Evolutionary conservation across 768 basidiomycete species (phyloP).

Genomic region (Paxillus involutus): DNA sequence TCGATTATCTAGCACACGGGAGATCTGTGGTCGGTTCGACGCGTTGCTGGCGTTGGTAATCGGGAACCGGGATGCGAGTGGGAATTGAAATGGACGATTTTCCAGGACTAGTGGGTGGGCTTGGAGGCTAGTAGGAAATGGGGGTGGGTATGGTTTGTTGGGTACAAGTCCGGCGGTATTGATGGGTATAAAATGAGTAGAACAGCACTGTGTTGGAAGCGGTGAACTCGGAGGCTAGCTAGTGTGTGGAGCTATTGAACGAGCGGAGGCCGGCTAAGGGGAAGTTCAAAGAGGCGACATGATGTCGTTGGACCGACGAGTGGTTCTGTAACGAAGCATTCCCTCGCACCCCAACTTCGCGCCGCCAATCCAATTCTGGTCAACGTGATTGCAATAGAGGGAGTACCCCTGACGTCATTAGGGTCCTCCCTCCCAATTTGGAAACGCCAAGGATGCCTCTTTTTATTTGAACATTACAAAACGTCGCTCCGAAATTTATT

Average conservation of each 20-base stretch:
- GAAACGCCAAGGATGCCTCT: neutral
- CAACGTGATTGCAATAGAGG: no score
- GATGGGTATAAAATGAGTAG: neutral
- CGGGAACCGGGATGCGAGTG: neutral
- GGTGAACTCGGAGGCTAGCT: neutral
- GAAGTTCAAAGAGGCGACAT: neutral
- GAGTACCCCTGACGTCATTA: slow-evolving; percentile 25
- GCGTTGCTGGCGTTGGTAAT: neutral
- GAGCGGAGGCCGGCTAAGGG: neutral
- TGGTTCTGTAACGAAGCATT: no score
- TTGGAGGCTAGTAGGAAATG: neutral
- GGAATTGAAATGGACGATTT: neutral
- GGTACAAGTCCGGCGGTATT: neutral
- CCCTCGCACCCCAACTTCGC: neutral
- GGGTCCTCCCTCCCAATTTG: neutral
- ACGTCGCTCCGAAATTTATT: no score
- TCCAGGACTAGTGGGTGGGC: neutral
- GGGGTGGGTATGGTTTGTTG: neutral
- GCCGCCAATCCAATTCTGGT: no score
- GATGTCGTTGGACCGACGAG: slow-evolving; percentile 2
- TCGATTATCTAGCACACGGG: neutral
- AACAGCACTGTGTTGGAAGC: neutral
- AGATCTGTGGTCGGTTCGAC: neutral
- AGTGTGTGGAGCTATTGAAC: neutral
- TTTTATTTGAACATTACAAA: no score